A percentile compares a stretch with the other conserved stretches of the same genome.
These are phyloP conservation scores for Cyclostephanos invisitatus DNA, from an alignment of 108 stramenopile species.

Conservation along the genomic window DNA sequence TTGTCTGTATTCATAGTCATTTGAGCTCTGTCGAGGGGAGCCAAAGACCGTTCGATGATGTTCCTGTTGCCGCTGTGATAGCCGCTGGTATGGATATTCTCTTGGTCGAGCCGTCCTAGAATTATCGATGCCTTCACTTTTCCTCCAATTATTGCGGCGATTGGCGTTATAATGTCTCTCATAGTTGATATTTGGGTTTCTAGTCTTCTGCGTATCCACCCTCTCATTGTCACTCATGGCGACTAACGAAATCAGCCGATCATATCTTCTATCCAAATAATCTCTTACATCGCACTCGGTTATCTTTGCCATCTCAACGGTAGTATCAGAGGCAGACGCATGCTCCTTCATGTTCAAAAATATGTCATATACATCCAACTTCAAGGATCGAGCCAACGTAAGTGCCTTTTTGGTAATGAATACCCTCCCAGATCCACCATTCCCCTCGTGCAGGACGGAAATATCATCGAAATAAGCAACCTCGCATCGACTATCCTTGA, in stretches of 20 bases:
- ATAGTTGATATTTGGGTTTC: neutral
- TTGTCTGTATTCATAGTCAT: neutral
- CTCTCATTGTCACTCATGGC: neutral
- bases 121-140: neutral
- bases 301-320: slow-evolving; percentile 4
- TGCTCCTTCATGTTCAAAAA: slow-evolving; percentile 3
- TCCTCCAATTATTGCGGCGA: neutral
- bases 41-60: neutral
- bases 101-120: neutral
- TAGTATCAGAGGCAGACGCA: neutral
- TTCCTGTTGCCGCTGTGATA: neutral
- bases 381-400: slow-evolving; percentile 21
- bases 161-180: neutral
- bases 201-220: too few species aligned
- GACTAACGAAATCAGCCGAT: neutral
- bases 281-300: slow-evolving; percentile 6
- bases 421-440: slow-evolving; percentile 1
- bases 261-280: slow-evolving; percentile 14
- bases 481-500: neutral
- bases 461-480: neutral
- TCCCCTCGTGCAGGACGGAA: neutral
- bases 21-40: neutral
- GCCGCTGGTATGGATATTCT: neutral
- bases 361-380: slow-evolving; percentile 23
- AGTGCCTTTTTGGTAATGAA: slow-evolving; percentile 22